Percentiles rank a stretch among this genome's conserved stretches.
Evolutionary conservation across 2,329 filamentous ascomycete genomes (phyloP).

Genomic region (Phymatotrichopsis omnivora): DNA sequence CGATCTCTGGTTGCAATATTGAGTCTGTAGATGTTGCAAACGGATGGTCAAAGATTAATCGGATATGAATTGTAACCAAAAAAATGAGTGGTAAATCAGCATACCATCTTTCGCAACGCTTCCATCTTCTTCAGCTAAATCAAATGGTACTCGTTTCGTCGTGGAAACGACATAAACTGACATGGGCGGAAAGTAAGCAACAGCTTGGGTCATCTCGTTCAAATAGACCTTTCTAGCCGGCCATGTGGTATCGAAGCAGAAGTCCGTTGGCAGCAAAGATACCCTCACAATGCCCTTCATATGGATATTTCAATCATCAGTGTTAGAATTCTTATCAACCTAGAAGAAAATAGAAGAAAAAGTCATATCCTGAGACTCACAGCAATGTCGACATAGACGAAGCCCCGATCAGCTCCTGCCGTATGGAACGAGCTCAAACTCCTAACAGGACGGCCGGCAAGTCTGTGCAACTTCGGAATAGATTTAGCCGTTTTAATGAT

Average conservation of each 20-base stretch:
- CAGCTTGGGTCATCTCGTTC: constrained; percentile 56
- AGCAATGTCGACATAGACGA: constrained; percentile 64
- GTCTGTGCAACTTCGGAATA: constrained; percentile 59
- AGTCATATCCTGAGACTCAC: constrained; percentile 32
- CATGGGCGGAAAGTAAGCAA: constrained; percentile 67
- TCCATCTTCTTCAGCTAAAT: constrained; percentile 76
- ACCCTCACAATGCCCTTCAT: constrained; percentile 58
- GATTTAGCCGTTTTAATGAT: constrained; percentile 73
- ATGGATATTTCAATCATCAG: background rate
- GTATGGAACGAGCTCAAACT: constrained; percentile 69
- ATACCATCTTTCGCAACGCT: constrained; percentile 37
- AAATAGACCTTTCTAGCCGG: constrained; percentile 62
- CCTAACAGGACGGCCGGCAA: constrained; percentile 58
- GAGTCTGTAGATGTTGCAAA: constrained; percentile 8
- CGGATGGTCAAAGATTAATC: too few species aligned
- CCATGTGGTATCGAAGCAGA: constrained; percentile 66
- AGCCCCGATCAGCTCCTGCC: constrained; percentile 65
- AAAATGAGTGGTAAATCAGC: background rate
- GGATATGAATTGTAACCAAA: constrained; percentile 3
- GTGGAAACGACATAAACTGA: constrained; percentile 69
- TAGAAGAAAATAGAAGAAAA: background rate
- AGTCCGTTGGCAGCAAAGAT: constrained; percentile 57
- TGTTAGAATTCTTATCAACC: background rate
- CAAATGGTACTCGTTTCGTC: constrained; percentile 58
- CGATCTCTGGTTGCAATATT: constrained; percentile 54